Conservation (phyloP, 2,329 filamentous ascomycete genomes). For the Colletotrichum abscissum region DNA sequence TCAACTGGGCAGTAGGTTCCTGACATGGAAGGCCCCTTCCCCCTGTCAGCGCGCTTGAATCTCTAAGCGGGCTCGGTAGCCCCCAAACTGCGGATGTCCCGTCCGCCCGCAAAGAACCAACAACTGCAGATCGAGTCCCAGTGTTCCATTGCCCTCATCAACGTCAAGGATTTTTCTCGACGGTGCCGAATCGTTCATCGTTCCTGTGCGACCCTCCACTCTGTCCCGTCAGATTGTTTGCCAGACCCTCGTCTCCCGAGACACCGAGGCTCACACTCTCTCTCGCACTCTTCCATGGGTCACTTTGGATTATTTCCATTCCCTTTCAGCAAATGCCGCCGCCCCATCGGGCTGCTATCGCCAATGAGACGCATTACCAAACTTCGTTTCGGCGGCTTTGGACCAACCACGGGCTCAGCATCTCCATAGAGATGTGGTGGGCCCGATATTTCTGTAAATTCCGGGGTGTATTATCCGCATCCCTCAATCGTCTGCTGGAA, state of each 20-base stretch:
- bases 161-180: not conserved
- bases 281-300: not conserved
- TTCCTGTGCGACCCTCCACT: slow-evolving; percentile 14
- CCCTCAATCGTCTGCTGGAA: not conserved
- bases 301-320: not conserved
- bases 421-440: not conserved
- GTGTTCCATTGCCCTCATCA: not conserved
- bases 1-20: not conserved
- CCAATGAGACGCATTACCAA: not conserved
- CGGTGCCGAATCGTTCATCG: slow-evolving; percentile 7
- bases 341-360: not conserved
- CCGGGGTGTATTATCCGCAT: slow-evolving; percentile 11
- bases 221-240: not conserved
- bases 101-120: slow-evolving; percentile 14
- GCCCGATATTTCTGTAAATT: not conserved
- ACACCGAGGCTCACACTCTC: too few species aligned
- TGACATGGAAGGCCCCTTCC: not conserved
- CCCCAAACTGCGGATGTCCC: slow-evolving; percentile 29
- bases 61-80: slow-evolving; percentile 28
- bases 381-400: not conserved
- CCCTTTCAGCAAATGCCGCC: not conserved
- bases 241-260: not conserved
- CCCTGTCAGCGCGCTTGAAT: slow-evolving; percentile 27
- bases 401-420: not conserved
- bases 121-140: not conserved